Base-by-base conservation (phyloP, 2,329 filamentous ascomycete species). In the Alternaria ethzedia region DNA sequence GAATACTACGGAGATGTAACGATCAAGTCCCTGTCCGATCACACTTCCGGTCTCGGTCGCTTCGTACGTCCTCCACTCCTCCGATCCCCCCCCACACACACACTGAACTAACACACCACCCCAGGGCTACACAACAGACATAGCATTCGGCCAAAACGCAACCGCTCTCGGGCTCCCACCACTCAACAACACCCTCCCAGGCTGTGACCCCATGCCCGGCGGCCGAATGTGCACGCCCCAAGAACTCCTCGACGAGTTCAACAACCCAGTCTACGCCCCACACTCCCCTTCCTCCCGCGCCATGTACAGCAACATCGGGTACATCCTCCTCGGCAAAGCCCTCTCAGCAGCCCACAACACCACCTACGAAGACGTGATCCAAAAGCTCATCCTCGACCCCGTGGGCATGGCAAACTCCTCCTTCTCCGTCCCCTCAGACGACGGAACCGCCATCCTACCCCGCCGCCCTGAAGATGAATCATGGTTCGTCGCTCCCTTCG, bases 241-340 rank as follows among this genome's bases (percentile, higher is more conserved):
- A 25, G 61, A 75, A 47, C 46, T 74, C 6, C 21, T 73, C 30
- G 65, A 62, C 21, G 71, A 72, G 59, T 73, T 72, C 66, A 75
- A 76, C 57, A 54, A 69, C 21, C 57, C 58, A 6, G 44, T 62
- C 3, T 72, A 75, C 30, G 20, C 26, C 8, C 73, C 74, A 1
- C 56, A 58, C n/a, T 70, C 69, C 0, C 60, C 64, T 6, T 59
- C 67, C 7, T 70, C 70, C 2, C 63, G 63, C 11, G 66, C 71
- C 13, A 15, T 70, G 43, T 75, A 75, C 52, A 70, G 69, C 11
- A 75, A 73, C 23, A 72, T 72, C 13, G 70, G 66, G 13, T 75
- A 65, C 58, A 71, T 67, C 5, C 69, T 75, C 6, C 68, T 75
- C n/a, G 70, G 70, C 2, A 64, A 71, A 56, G 71, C 70, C 3